phyloP scores from a whole-genome alignment of 108 stramenopile species.

The Nitzschia sp. region DNA sequence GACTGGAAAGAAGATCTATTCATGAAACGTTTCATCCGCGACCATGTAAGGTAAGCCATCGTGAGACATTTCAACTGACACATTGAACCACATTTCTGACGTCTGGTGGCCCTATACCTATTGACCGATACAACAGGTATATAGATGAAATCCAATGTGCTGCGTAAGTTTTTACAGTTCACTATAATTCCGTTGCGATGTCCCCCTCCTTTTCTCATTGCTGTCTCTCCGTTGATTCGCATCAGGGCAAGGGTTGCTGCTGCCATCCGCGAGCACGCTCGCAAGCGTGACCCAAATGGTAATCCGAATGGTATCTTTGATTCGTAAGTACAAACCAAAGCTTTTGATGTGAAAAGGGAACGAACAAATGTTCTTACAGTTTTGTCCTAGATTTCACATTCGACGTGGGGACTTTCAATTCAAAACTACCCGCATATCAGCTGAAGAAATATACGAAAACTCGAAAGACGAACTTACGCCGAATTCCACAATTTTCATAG shows the following conservation, averaged over 20 bases:
- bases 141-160: slow-evolving; percentile 91
- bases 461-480: slow-evolving; percentile 55
- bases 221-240: too few relatives aligned
- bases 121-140: slow-evolving; percentile 81
- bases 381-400: slow-evolving; percentile 70
- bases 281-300: slow-evolving; percentile 5
- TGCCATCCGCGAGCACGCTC: slow-evolving; percentile 50
- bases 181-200: too few relatives aligned
- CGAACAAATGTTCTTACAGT: too few relatives aligned
- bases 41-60: slow-evolving; percentile 37
- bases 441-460: slow-evolving; percentile 55
- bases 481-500: slow-evolving; percentile 70
- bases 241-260: slow-evolving; percentile 73
- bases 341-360: too few relatives aligned
- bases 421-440: slow-evolving; percentile 63
- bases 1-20: slow-evolving; percentile 81
- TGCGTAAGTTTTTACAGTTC: slow-evolving; percentile 46
- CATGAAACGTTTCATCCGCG: slow-evolving; percentile 83
- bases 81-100: too few relatives aligned
- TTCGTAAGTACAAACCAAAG: slow-evolving; percentile 47
- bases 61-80: too few relatives aligned
- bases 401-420: slow-evolving; percentile 84
- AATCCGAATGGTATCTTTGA: slow-evolving; percentile 18
- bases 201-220: too few relatives aligned
- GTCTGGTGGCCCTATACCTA: too few relatives aligned